phyloP scores from a whole-genome alignment of 2,329 filamentous ascomycete species.

The Sclerotinia sclerotiorum region DNA sequence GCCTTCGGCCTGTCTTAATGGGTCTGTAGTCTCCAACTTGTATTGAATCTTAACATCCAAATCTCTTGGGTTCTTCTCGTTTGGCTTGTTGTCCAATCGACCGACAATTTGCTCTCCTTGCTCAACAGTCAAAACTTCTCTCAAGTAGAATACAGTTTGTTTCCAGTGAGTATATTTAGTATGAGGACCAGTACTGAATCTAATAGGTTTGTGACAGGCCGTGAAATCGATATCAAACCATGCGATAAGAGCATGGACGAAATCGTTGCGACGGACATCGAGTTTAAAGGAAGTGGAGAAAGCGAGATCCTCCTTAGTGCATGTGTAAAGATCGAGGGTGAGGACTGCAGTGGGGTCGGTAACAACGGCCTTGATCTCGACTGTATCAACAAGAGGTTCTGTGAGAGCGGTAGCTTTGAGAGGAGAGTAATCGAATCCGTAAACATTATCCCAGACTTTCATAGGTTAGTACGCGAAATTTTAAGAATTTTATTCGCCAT shows the following conservation, averaged over 20 bases:
- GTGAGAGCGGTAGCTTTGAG: constrained; percentile 91
- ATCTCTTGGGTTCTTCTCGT: constrained; percentile 90
- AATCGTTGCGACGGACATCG: constrained; percentile 79
- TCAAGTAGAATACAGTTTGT: constrained; percentile 97
- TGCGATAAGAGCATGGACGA: constrained; percentile 91
- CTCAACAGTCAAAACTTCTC: constrained; percentile 89
- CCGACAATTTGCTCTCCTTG: constrained; percentile 78
- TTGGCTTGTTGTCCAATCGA: constrained; percentile 78
- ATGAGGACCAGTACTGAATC: constrained; percentile 95
- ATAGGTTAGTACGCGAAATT: not conserved
- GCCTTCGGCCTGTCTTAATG: constrained; percentile 66
- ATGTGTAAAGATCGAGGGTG: constrained; percentile 90
- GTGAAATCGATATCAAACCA: constrained; percentile 99
- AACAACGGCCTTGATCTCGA: constrained; percentile 95
- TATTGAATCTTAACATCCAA: constrained; percentile 89
- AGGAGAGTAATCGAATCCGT: constrained; percentile 94
- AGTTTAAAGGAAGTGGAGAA: constrained; percentile 81
- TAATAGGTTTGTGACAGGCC: constrained; percentile 95
- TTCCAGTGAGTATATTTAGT: constrained; percentile 99
- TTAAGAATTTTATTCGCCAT: not conserved
- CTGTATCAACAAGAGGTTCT: constrained; percentile 95
- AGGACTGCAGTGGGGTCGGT: constrained; percentile 86
- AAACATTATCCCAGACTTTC: constrained; percentile 99
- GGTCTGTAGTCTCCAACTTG: constrained; percentile 73
- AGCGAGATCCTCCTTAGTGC: constrained; percentile 77